These are phyloP conservation scores for Lepidium sativum DNA, from an alignment of 345 rosid genomes.

Conservation along the genomic window DNA sequence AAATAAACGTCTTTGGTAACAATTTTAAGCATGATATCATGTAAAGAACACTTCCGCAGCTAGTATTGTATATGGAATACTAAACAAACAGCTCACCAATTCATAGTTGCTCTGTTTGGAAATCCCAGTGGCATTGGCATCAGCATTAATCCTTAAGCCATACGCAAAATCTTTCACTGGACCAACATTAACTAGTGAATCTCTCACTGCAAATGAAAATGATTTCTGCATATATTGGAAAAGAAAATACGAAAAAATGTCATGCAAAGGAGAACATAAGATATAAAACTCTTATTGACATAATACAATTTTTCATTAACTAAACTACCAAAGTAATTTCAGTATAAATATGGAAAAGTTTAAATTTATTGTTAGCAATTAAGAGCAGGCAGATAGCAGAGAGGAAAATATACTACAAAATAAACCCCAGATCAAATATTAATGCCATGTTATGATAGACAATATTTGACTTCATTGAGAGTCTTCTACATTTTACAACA, in stretches of 20 bases:
- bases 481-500: conserved; percentile 10
- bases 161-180: conserved; percentile 94
- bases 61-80: conserved; percentile 2
- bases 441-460: not conserved
- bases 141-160: conserved; percentile 84
- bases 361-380: not conserved
- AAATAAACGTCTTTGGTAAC: not conserved
- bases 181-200: conserved; percentile 84
- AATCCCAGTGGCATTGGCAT: conserved; percentile 83
- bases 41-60: not conserved
- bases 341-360: not conserved
- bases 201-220: conserved; percentile 90
- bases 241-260: conserved; percentile 15
- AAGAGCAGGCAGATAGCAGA: not conserved
- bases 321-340: not conserved
- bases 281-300: conserved; percentile 6
- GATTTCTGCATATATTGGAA: conserved; percentile 57
- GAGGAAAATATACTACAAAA: not conserved
- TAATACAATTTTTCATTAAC: conserved; percentile 1
- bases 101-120: conserved; percentile 98
- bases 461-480: conserved; percentile 6
- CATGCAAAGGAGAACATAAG: conserved; percentile 1
- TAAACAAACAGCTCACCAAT: conserved; percentile 51
- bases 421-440: conserved; percentile 1
- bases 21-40: not conserved